These are phyloP conservation scores for Butyriboletus regius DNA, from an alignment of 1,284 basidiomycete genomes.

Conservation along the genomic window DNA sequence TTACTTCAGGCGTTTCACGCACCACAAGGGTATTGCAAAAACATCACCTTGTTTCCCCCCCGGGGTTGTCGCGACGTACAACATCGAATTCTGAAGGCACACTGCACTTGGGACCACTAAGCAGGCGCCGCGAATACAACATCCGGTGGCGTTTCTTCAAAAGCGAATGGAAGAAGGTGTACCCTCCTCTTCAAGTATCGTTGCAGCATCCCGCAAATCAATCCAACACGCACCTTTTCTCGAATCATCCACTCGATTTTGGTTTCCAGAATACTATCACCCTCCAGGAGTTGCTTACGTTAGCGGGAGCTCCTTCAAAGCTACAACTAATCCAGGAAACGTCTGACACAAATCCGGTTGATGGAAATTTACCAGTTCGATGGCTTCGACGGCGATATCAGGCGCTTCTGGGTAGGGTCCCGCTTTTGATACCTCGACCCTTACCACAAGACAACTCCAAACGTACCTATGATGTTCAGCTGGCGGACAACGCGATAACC, in stretches of 20 bases:
- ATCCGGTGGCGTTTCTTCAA: slow-evolving; percentile 61
- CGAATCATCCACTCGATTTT: slow-evolving; percentile 28
- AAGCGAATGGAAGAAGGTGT: slow-evolving; percentile 47
- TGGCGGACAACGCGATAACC: slow-evolving; percentile 28
- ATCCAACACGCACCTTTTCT: slow-evolving; percentile 2
- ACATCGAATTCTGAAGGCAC: slow-evolving; percentile 55
- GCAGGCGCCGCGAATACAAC: slow-evolving; percentile 66
- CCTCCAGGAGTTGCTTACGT: slow-evolving; percentile 42
- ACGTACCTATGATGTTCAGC: slow-evolving; percentile 27
- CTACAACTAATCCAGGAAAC: background rate
- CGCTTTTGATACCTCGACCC: slow-evolving; percentile 43
- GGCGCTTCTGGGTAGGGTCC: slow-evolving; percentile 50
- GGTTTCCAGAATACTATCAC: slow-evolving; percentile 43
- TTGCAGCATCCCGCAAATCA: slow-evolving; percentile 2
- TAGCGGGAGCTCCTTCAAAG: slow-evolving; percentile 36
- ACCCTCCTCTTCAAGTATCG: slow-evolving; percentile 52
- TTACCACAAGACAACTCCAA: slow-evolving; percentile 2
- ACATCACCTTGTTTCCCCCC: slow-evolving; percentile 43
- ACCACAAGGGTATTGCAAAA: slow-evolving; percentile 39
- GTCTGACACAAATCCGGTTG: slow-evolving; percentile 10
- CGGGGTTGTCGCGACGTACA: slow-evolving; percentile 50
- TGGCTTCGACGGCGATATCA: slow-evolving; percentile 65
- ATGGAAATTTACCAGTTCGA: slow-evolving; percentile 39
- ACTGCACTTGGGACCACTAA: slow-evolving; percentile 53
- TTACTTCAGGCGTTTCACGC: slow-evolving; percentile 48